phyloP scores from a whole-genome alignment of 441 rosid species.

The California macrophylla region DNA sequence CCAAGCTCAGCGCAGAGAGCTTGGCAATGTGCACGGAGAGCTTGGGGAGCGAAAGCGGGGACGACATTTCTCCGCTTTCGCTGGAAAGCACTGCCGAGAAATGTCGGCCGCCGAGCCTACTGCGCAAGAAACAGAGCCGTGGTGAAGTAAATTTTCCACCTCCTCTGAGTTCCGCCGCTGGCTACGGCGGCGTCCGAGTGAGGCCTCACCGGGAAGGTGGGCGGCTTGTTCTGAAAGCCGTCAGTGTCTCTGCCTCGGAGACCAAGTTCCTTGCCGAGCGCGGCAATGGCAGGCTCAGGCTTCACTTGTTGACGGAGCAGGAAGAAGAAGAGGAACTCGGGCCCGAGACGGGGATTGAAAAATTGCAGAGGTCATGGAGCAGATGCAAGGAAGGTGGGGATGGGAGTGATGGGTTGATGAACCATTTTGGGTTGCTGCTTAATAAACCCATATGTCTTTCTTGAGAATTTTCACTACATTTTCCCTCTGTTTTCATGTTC shows the following conservation, averaged over 20 bases:
- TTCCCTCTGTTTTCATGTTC: neutral
- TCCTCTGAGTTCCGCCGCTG: conserved; percentile 37
- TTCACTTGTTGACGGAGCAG: conserved; percentile 23
- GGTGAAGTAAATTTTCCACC: conserved; percentile 45
- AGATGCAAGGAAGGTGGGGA: conserved; percentile 43
- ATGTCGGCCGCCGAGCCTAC: neutral
- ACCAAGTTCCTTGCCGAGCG: conserved; percentile 40
- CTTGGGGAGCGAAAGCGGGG: conserved; percentile 14
- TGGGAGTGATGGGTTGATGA: conserved; percentile 31
- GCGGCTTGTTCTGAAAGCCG: conserved; percentile 47
- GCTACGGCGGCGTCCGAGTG: conserved; percentile 33
- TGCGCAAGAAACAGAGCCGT: conserved; percentile 17
- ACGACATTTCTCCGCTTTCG: neutral
- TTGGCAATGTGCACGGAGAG: conserved; percentile 21
- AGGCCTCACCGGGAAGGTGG: conserved; percentile 45
- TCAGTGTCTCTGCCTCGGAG: conserved; percentile 18
- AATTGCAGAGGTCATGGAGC: conserved; percentile 21
- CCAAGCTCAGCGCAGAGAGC: conserved; percentile 14
- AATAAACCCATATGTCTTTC: conserved; percentile 3
- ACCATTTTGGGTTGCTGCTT: neutral
- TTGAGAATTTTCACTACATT: neutral
- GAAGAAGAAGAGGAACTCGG: conserved; percentile 13
- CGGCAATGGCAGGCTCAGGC: conserved; percentile 45
- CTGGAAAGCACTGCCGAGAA: conserved; percentile 12
- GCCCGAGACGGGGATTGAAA: conserved; percentile 37